A percentile compares a stretch with the other conserved stretches of the same genome.
phyloP scores from a whole-genome alignment of 306 rosid species.

The Canavalia ensiformis region DNA sequence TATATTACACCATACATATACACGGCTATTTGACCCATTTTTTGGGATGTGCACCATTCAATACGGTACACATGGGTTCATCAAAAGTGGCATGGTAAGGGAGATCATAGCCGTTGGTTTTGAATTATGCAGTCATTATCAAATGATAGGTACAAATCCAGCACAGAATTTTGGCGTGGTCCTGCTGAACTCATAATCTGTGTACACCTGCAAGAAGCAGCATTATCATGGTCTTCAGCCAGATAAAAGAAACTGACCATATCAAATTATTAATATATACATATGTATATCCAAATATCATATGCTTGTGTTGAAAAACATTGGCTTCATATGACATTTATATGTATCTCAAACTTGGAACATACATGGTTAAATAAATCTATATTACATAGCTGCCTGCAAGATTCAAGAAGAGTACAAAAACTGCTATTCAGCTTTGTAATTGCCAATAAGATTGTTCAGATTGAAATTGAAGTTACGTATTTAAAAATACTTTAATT shows the following conservation, averaged over 20 bases:
- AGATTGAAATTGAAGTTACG: slow-evolving; percentile 34
- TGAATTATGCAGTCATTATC: slow-evolving; percentile 62
- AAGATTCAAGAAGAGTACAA: slow-evolving; percentile 43
- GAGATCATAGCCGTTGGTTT: slow-evolving; percentile 54
- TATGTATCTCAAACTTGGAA: slow-evolving; percentile 36
- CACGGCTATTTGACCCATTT: slow-evolving; percentile 35
- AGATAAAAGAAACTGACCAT: slow-evolving; percentile 25
- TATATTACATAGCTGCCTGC: slow-evolving; percentile 25
- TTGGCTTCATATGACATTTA: slow-evolving; percentile 43
- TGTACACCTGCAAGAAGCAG: slow-evolving; percentile 44
- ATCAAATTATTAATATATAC: slow-evolving; percentile 10
- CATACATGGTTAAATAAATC: slow-evolving; percentile 45
- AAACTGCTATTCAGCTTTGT: slow-evolving; percentile 46
- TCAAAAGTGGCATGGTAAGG: slow-evolving; percentile 2
- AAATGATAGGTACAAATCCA: slow-evolving; percentile 57
- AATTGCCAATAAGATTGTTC: slow-evolving; percentile 43
- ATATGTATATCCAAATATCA: slow-evolving; percentile 10
- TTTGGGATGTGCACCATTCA: slow-evolving; percentile 34
- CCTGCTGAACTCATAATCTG: slow-evolving; percentile 52
- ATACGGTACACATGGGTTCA: slow-evolving; percentile 24
- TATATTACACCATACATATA: too few relatives aligned
- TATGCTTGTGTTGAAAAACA: slow-evolving; percentile 39
- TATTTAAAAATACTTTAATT: slow-evolving; percentile 27
- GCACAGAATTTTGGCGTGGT: slow-evolving; percentile 59
- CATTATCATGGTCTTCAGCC: slow-evolving; percentile 36